These are phyloP conservation scores for Polytolypa hystricis DNA, from an alignment of 2,329 filamentous ascomycete genomes.

Conservation along the genomic window DNA sequence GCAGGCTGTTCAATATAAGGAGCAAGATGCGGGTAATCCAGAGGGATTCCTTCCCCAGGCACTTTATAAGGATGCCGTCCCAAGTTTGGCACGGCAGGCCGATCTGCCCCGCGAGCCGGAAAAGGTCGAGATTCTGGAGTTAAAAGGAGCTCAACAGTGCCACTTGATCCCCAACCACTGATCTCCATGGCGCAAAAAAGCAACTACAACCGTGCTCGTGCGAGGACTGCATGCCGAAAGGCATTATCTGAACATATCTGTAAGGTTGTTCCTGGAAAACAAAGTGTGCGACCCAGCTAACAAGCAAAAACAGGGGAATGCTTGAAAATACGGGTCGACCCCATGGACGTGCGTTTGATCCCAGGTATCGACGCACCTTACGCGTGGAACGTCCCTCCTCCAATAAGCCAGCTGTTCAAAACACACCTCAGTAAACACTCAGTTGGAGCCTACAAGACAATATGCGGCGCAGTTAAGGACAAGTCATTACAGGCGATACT, in stretches of 20 bases:
- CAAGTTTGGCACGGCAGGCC: too few species aligned
- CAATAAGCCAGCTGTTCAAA: constrained; percentile 1
- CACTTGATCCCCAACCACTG: too few species aligned
- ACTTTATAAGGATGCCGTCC: too few species aligned
- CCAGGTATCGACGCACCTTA: background rate
- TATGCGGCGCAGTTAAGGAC: background rate
- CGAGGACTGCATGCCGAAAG: background rate
- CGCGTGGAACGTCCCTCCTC: background rate
- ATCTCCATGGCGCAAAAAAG: constrained; percentile 1
- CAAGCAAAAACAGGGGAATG: background rate
- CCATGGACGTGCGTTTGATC: background rate
- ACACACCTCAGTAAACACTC: constrained; percentile 1
- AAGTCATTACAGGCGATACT: background rate
- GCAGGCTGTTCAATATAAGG: too few species aligned
- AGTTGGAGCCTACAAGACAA: background rate
- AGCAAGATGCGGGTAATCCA: too few species aligned
- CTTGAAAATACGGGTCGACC: background rate
- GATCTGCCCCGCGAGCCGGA: too few species aligned
- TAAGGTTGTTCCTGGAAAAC: background rate
- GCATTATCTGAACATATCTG: constrained; percentile 1
- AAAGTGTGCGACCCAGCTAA: background rate
- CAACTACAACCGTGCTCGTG: background rate
- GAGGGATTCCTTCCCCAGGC: too few species aligned
- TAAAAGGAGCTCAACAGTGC: too few species aligned
- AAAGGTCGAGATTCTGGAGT: too few species aligned